These are phyloP conservation scores for Aphanomyces cochlioides DNA, from an alignment of 352 stramenopile genomes.

Conservation along the genomic window DNA sequence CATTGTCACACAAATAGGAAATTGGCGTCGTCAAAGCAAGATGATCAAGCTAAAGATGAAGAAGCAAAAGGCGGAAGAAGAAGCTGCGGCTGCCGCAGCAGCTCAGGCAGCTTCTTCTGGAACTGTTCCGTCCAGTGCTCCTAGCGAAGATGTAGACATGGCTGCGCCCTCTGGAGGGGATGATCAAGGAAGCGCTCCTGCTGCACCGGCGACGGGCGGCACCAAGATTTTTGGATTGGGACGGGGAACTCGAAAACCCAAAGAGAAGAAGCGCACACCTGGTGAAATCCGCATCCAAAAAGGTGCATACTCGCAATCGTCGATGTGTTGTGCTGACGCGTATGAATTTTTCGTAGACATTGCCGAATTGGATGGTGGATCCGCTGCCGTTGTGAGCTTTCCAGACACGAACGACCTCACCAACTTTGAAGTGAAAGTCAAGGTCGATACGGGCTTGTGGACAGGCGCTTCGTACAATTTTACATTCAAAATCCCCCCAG, in stretches of 20 bases:
- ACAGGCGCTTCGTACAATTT: conserved; percentile 96
- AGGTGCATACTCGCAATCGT: conserved; percentile 52
- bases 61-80: conserved; percentile 78
- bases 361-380: conserved; percentile 95
- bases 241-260: conserved; percentile 68
- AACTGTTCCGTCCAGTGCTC: conserved; percentile 30
- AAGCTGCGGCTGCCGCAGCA: conserved; percentile 35
- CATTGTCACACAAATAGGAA: not conserved
- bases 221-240: conserved; percentile 81
- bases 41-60: conserved; percentile 47
- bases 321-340: not conserved
- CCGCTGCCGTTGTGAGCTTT: conserved; percentile 94
- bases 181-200: conserved; percentile 15
- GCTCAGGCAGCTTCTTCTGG: conserved; percentile 25
- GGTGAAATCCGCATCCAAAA: conserved; percentile 99
- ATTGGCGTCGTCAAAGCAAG: not conserved
- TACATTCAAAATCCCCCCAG: conserved; percentile 95
- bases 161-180: not conserved
- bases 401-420: conserved; percentile 97
- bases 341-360: conserved; percentile 77
- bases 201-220: conserved; percentile 60
- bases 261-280: conserved; percentile 92
- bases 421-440: conserved; percentile 88
- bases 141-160: not conserved
- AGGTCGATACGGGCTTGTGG: conserved; percentile 95